A percentile compares a stretch with the other conserved stretches of the same genome.
phyloP scores from a whole-genome alignment of 352 stramenopile species.

The Pilasporangium apinafurcum region DNA sequence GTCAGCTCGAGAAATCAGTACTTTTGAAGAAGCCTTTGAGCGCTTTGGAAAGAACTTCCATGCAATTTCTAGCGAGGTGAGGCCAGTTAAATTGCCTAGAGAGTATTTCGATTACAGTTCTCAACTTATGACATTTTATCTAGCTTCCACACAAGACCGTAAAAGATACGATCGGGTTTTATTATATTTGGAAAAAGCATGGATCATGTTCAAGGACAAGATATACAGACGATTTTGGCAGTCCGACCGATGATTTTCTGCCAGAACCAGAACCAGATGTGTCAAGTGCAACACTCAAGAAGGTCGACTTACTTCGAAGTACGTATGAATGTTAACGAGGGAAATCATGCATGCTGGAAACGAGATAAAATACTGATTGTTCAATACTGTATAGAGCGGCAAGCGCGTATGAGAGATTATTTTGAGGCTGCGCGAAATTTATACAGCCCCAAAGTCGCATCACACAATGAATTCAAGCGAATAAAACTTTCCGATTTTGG shows the following conservation, averaged over 20 bases:
- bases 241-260: constrained; percentile 36
- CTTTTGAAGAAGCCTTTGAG: constrained; percentile 77
- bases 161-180: constrained; percentile 69
- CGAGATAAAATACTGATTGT: background rate
- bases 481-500: constrained; percentile 46
- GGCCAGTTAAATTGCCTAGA: background rate
- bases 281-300: constrained; percentile 47
- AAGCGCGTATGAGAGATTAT: constrained; percentile 61
- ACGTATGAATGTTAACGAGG: constrained; percentile 2
- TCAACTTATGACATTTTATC: background rate
- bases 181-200: constrained; percentile 87
- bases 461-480: constrained; percentile 38
- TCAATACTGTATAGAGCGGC: constrained; percentile 30
- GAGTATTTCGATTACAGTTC: background rate
- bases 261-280: constrained; percentile 45
- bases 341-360: background rate
- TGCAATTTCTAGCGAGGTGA: constrained; percentile 59
- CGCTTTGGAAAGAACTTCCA: constrained; percentile 77
- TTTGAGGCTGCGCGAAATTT: constrained; percentile 52
- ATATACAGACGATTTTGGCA: constrained; percentile 16
- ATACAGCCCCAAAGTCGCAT: constrained; percentile 22
- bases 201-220: constrained; percentile 31
- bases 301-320: constrained; percentile 62
- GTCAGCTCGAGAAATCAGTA: constrained; percentile 59
- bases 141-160: constrained; percentile 60